Evolutionary conservation across 768 basidiomycete genomes (phyloP).

Genomic region (Suillus subaureus): DNA sequence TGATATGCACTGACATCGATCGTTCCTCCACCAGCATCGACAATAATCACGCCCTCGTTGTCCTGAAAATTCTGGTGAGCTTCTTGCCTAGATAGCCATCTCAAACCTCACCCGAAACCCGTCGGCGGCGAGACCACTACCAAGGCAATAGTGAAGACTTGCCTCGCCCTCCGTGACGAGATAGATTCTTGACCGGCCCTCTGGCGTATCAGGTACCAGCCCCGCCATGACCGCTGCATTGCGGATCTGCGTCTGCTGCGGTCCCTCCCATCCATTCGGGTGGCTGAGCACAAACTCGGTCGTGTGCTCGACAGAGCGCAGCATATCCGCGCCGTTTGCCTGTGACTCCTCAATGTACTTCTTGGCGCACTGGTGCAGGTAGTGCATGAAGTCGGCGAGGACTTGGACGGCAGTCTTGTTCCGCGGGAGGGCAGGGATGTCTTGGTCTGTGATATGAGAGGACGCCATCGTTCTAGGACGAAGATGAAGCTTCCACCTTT

Average conservation of each 20-base stretch:
- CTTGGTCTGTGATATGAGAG: constrained; percentile 29
- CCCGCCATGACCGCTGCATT: constrained; percentile 45
- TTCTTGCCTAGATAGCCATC: background rate
- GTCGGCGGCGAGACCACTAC: constrained; percentile 34
- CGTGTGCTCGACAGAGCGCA: constrained; percentile 41
- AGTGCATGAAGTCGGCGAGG: constrained; percentile 50
- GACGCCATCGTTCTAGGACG: constrained; percentile 28
- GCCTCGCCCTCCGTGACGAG: constrained; percentile 59
- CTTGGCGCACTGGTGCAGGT: constrained; percentile 45
- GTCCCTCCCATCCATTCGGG: constrained; percentile 51
- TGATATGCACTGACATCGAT: constrained; percentile 61
- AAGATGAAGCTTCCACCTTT: constrained; percentile 40
- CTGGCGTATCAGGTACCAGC: constrained; percentile 38
- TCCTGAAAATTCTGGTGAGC: constrained; percentile 30
- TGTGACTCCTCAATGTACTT: constrained; percentile 50
- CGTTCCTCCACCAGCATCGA: constrained; percentile 68
- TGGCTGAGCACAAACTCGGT: constrained; percentile 51
- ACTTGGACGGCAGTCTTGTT: constrained; percentile 45
- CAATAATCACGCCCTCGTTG: constrained; percentile 50
- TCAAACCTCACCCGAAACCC: constrained; percentile 26
- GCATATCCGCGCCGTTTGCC: constrained; percentile 42
- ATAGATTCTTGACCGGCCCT: constrained; percentile 40
- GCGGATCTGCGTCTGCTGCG: constrained; percentile 46
- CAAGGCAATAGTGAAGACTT: constrained; percentile 50
- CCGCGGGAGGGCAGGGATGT: constrained; percentile 45